Percentiles rank a stretch among this genome's conserved stretches.
These are phyloP conservation scores for Dictyophora rubrovolvata DNA, from an alignment of 768 basidiomycete species.

Conservation along the genomic window DNA sequence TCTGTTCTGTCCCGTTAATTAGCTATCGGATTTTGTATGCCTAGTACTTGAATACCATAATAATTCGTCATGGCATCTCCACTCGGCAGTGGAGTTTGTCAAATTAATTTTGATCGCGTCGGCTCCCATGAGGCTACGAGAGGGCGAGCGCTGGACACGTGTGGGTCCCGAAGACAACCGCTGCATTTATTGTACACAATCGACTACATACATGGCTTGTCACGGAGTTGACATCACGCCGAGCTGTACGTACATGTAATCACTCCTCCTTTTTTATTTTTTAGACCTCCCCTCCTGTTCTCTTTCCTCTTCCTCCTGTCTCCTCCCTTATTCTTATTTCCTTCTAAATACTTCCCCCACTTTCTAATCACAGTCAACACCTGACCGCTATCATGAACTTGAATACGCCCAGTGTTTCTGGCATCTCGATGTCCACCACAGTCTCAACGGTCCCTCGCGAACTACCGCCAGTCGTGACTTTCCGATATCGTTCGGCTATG, in stretches of 20 bases:
- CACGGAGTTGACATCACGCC: slow-evolving; percentile 4
- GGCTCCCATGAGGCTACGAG: background rate
- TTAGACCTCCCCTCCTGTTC: background rate
- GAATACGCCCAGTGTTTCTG: slow-evolving; percentile 3
- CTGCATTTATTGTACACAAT: background rate
- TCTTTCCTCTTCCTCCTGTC: background rate
- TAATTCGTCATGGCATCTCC: background rate
- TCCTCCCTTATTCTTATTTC: background rate
- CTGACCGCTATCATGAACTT: background rate
- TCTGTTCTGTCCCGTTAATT: too few species aligned
- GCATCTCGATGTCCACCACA: background rate
- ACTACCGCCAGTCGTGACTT: background rate
- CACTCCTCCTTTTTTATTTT: background rate
- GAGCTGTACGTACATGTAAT: background rate
- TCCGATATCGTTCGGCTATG: slow-evolving; percentile 2
- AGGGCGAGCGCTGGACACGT: background rate
- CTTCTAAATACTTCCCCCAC: background rate
- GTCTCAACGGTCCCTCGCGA: slow-evolving; percentile 5
- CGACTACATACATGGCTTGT: background rate
- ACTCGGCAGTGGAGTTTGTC: background rate
- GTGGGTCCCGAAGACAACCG: background rate
- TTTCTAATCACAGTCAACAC: background rate
- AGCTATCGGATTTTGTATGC: too few species aligned
- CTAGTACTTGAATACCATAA: background rate
- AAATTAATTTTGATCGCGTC: background rate